Evolutionary conservation across 2,329 filamentous ascomycete species (phyloP).

Genomic region (Peltaster fructicola): DNA sequence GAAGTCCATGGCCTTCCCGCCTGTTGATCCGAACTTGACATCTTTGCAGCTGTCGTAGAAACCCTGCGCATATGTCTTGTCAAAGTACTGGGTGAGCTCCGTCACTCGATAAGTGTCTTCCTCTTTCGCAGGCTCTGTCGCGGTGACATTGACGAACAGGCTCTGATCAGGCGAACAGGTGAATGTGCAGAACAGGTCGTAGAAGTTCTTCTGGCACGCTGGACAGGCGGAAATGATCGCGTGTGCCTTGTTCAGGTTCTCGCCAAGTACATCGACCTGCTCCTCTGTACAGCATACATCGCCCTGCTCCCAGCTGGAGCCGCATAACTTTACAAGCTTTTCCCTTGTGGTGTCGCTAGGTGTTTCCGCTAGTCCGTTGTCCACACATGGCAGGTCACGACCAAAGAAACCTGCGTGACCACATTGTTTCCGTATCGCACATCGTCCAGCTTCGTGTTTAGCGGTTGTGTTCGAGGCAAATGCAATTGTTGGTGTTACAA

Average conservation of each 20-base stretch:
- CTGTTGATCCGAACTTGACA: slow-evolving; percentile 92
- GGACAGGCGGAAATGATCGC: slow-evolving; percentile 85
- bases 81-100: slow-evolving; percentile 78
- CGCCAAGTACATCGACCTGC: slow-evolving; percentile 67
- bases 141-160: slow-evolving; percentile 81
- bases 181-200: slow-evolving; percentile 94
- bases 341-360: slow-evolving; percentile 55
- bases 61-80: slow-evolving; percentile 63
- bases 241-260: slow-evolving; percentile 72
- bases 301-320: slow-evolving; percentile 65
- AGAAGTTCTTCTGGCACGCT: slow-evolving; percentile 96
- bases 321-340: slow-evolving; percentile 71
- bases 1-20: slow-evolving; percentile 83
- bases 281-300: slow-evolving; percentile 71
- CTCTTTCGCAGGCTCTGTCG: slow-evolving; percentile 42
- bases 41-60: slow-evolving; percentile 98
- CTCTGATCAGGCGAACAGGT: slow-evolving; percentile 96
- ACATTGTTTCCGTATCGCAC: slow-evolving; percentile 79
- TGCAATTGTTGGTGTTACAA: too few relatives aligned
- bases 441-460: slow-evolving; percentile 72
- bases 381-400: slow-evolving; percentile 74
- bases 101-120: slow-evolving; percentile 52
- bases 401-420: slow-evolving; percentile 84
- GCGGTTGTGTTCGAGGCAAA: too few relatives aligned
- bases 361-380: slow-evolving; percentile 66